Percentiles rank a stretch among this genome's conserved stretches.
Conservation (phyloP, 1,284 basidiomycete genomes). For the Melanopsichium pennsylvanicum region DNA sequence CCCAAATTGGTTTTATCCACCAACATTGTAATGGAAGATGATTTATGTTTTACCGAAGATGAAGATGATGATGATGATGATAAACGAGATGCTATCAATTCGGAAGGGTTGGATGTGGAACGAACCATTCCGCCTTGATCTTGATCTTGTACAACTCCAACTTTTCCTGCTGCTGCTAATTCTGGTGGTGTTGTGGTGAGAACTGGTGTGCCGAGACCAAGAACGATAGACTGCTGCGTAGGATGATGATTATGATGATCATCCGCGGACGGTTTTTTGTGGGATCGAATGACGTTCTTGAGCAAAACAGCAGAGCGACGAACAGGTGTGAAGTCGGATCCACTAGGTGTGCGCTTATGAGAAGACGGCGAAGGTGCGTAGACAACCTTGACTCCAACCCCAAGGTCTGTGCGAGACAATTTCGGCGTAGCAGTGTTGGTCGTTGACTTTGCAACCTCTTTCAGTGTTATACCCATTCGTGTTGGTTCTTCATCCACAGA, state of each 20-base stretch:
- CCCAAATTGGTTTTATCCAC: conserved; percentile 27
- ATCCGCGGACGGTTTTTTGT: too few species aligned
- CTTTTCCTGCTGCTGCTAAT: not conserved
- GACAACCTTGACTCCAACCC: conserved; percentile 7
- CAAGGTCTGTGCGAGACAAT: too few species aligned
- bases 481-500: not conserved
- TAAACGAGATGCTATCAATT: conserved; percentile 27
- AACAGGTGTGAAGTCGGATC: conserved; percentile 24
- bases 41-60: too few species aligned
- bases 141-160: not conserved
- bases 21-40: conserved; percentile 5
- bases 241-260: too few species aligned
- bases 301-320: not conserved
- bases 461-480: too few species aligned
- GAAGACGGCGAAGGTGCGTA: conserved; percentile 4
- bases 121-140: conserved; percentile 22
- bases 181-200: too few species aligned
- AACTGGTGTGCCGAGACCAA: conserved; percentile 17
- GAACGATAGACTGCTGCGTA: too few species aligned
- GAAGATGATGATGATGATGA: too few species aligned
- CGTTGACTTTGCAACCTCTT: too few species aligned
- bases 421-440: too few species aligned
- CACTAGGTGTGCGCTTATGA: too few species aligned
- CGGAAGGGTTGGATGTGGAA: conserved; percentile 32
- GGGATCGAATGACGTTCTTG: too few species aligned